A percentile compares a stretch with the other conserved stretches of the same genome.
These are phyloP conservation scores for Calonectria crousiana DNA, from an alignment of 2,329 filamentous ascomycete genomes.

Conservation along the genomic window DNA sequence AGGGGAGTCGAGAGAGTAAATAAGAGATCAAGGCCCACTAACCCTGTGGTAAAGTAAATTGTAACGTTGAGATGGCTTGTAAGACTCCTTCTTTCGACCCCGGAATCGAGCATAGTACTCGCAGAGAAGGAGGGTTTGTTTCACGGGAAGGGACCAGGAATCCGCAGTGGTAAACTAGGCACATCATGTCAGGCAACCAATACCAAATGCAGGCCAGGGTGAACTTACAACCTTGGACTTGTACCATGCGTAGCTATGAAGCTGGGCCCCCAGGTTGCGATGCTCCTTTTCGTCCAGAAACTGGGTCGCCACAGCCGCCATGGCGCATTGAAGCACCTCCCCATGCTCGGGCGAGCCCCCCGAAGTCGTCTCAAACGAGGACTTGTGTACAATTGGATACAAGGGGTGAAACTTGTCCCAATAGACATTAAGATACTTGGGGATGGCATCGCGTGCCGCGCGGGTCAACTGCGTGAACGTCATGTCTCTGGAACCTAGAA, in stretches of 20 bases:
- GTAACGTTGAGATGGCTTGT: slow-evolving; percentile 63
- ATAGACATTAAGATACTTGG: slow-evolving; percentile 64
- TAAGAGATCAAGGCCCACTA: slow-evolving; percentile 51
- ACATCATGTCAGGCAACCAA: slow-evolving; percentile 25
- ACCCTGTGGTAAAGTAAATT: slow-evolving; percentile 66
- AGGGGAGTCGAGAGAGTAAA: slow-evolving; percentile 22
- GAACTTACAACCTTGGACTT: slow-evolving; percentile 63
- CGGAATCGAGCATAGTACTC: slow-evolving; percentile 68
- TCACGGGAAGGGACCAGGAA: slow-evolving; percentile 62
- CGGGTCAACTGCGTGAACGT: slow-evolving; percentile 52
- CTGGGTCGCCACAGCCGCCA: slow-evolving; percentile 69
- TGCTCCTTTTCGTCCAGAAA: slow-evolving; percentile 62
- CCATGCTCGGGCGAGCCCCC: slow-evolving; percentile 48
- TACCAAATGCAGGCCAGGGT: slow-evolving; percentile 1
- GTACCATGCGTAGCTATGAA: slow-evolving; percentile 65
- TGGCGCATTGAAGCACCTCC: slow-evolving; percentile 63
- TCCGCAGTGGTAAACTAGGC: slow-evolving; percentile 53
- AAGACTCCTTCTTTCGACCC: slow-evolving; percentile 61
- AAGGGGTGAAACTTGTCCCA: slow-evolving; percentile 64
- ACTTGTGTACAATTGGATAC: slow-evolving; percentile 65
- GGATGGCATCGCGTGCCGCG: slow-evolving; percentile 57
- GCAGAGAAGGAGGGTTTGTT: slow-evolving; percentile 67
- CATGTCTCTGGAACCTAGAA: slow-evolving; percentile 45
- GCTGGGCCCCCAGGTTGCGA: slow-evolving; percentile 61
- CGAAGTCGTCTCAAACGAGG: slow-evolving; percentile 55